A percentile compares a stretch with the other conserved stretches of the same genome.
Conservation (phyloP, 2,329 filamentous ascomycete species). For the Tolypocladium nubicola region DNA sequence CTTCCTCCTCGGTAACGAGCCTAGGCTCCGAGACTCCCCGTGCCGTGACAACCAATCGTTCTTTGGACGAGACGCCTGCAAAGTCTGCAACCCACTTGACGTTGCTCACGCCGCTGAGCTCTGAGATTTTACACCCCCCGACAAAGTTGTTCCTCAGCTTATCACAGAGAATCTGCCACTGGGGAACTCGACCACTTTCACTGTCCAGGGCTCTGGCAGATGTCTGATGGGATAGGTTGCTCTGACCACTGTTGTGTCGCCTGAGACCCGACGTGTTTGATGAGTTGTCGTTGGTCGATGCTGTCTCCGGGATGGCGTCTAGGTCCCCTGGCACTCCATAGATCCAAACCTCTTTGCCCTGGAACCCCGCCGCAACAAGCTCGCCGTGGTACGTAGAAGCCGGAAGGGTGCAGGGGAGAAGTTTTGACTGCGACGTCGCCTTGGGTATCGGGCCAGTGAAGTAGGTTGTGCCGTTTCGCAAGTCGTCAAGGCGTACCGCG, state of each 20-base stretch:
- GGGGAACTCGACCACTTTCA: conserved; percentile 36
- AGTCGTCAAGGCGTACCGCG: conserved; percentile 63
- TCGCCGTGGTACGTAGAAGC: conserved; percentile 60
- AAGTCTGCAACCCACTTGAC: conserved; percentile 61
- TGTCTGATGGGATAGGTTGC: conserved; percentile 18
- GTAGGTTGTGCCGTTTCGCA: conserved; percentile 67
- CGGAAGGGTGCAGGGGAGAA: conserved; percentile 59
- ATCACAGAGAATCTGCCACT: conserved; percentile 61
- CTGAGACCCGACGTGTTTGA: conserved; percentile 12
- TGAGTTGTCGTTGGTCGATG: conserved; percentile 11
- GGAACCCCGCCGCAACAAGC: conserved; percentile 63
- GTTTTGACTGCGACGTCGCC: conserved; percentile 40
- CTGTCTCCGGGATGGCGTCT: conserved; percentile 45
- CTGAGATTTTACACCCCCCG: conserved; percentile 52
- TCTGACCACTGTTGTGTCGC: conserved; percentile 18
- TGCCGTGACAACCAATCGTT: conserved; percentile 59
- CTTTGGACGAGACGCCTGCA: conserved; percentile 34
- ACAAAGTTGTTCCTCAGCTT: conserved; percentile 61
- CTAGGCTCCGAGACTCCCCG: conserved; percentile 54
- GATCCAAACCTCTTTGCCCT: conserved; percentile 63
- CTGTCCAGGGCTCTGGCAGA: conserved; percentile 18
- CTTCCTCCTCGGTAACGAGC: conserved; percentile 55
- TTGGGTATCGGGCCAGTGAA: conserved; percentile 60
- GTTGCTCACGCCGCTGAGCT: conserved; percentile 54
- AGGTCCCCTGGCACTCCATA: conserved; percentile 69